Base-by-base conservation (phyloP, 2,329 filamentous ascomycete species). In the Arthrobotrys iridis region DNA sequence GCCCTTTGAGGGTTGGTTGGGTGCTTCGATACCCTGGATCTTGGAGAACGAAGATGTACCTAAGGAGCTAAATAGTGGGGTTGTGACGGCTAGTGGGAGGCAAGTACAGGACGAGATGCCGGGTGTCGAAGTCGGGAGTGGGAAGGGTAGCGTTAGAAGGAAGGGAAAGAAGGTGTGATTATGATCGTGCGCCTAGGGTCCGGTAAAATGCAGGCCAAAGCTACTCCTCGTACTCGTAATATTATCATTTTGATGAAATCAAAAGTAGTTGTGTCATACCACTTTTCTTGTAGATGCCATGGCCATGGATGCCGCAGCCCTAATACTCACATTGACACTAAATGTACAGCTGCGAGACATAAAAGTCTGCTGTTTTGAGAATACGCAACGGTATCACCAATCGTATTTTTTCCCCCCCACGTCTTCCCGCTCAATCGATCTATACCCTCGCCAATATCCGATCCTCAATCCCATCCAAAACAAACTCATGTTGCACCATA, bases 381-480 rank as follows among this genome's bases (percentile, higher is more conserved):
- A 40, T 4, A 8, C 40, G 15, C 10, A 3, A 20, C 15, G 6
- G 40, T 43, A 22, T 43, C 7, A 1, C 22, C n/a, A 18, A 4
- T 52, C 26, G 4, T 4, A 35, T 11, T 35, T 11, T 20, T 0
- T 37, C 50, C 50, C 22, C 5, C 15, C n/a, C n/a, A n/a, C n/a
- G n/a, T n/a, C n/a, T n/a, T 15, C 15, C 18, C 2, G 3, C 7
- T 22, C 6, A n/a, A 24, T 13, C 5, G 28, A 13, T 48, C 37
- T 68, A 75, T 35, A 75, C 40, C 8, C 57, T 68, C n/a, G 57
- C 71, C 80, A 98, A 84, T 72, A 99, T 84, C 81, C 95, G 88
- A 80, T 93, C 88, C 84, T 97, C 93, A 70, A 97, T 90, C 15
- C 91, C 91, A 79, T 96, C 92, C 72, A 98, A 84, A 77, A 97